Conservation (phyloP, 225 moss, liverwort and hornwort species). For the Pleurozium schreberi region DNA sequence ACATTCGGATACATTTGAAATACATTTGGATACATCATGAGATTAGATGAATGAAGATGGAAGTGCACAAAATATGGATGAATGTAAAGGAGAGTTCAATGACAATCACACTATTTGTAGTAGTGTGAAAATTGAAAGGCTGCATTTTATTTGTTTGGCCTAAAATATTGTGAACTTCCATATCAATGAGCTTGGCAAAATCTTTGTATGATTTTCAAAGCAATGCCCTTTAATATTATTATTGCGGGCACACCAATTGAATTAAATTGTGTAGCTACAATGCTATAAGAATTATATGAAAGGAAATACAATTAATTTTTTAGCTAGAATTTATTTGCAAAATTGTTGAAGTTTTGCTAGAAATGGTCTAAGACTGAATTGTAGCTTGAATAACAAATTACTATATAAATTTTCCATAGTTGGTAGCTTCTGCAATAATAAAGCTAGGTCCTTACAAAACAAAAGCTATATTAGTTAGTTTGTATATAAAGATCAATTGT, state of each 20-base stretch:
- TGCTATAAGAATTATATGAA: neutral
- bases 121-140: neutral
- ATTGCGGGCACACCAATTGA: accelerated
- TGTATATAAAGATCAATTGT: neutral
- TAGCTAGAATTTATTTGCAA: neutral
- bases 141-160: too few relatives aligned
- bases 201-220: neutral
- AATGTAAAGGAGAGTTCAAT: neutral
- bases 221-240: accelerated
- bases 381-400: neutral
- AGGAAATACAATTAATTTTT: neutral
- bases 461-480: neutral
- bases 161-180: neutral
- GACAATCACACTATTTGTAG: neutral
- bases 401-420: neutral
- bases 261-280: neutral
- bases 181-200: accelerated
- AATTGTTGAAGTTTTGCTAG: neutral
- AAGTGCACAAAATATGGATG: neutral
- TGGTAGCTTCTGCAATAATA: neutral
- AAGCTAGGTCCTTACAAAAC: accelerated
- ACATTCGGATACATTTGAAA: neutral
- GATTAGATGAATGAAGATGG: neutral
- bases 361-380: neutral
- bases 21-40: neutral